Evolutionary conservation across 2,329 filamentous ascomycete genomes (phyloP), one percentile per base, ranked within the genome.

Genomic region (Chalaropsis ovoidea): DNA sequence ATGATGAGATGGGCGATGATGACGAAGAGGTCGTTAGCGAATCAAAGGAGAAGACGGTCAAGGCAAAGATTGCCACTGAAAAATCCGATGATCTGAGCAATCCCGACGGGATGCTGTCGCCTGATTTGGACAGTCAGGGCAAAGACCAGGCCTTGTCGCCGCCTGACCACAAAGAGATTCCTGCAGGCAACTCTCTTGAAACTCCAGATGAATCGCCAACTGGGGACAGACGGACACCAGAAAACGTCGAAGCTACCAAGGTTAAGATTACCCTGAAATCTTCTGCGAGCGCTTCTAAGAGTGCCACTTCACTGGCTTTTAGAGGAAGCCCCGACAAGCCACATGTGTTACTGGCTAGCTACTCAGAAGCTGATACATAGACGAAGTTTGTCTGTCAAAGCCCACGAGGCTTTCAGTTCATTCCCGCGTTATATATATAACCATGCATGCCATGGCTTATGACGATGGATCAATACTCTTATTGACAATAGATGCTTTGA

Each of bases 281-380:
- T 13, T 70, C 71, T 10, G 69, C 73, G 7, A 72, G 75, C 43
- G 27, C 54, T 19, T 58, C 54, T 11, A 58, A 58, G n/a, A 72
- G 75, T 62, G 71, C 77, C 31, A 80, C 78, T 15, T 74, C 80
- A 39, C 73, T 86, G 70, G 82, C 83, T 70, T 82, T 83, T 75
- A 80, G 83, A 71, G 81, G 81, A 69, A 86, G 83, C 70, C 83
- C 83, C 27, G 84, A 86, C 71, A 85, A 85, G 75, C 71, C 76
- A 62, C 75, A 76, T 63, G 71, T 72, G 60, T 69, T 75, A 42
- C 70, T 72, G 8, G 70, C 68, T 27, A 69, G 70, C 22, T 69
- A 73, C 49, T 70, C 74, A 19, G 69, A 77, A 42, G 71, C 74
- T 67, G 58, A 58, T 17, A 24, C 62, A 39, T 63, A 63, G 22